phyloP scores from a whole-genome alignment of 2,329 filamentous ascomycete species.

The Colletotrichum lentis region DNA sequence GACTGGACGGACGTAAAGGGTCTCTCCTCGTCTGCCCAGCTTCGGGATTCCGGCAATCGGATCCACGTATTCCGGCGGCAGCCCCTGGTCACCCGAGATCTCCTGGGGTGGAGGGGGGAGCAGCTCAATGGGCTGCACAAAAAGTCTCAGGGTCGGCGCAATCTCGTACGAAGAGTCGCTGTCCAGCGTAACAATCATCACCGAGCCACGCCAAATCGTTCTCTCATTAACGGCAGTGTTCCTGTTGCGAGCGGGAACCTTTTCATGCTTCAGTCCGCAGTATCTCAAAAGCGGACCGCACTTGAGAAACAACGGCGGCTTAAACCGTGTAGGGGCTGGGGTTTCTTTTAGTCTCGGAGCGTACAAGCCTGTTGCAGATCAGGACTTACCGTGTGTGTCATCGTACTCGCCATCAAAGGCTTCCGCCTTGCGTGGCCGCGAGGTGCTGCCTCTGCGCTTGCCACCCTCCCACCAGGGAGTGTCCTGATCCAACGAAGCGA shows the following conservation, averaged over 20 bases:
- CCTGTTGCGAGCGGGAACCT: constrained; percentile 51
- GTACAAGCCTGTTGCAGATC: not conserved
- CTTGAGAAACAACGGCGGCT: constrained; percentile 83
- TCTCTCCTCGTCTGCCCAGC: constrained; percentile 82
- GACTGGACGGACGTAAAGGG: constrained; percentile 88
- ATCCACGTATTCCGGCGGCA: constrained; percentile 85
- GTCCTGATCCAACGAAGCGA: constrained; percentile 55
- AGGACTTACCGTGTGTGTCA: constrained; percentile 62
- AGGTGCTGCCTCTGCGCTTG: constrained; percentile 57
- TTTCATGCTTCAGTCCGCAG: constrained; percentile 79
- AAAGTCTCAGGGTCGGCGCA: constrained; percentile 80
- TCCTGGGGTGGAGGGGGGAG: constrained; percentile 79
- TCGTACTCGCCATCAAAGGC: constrained; percentile 74
- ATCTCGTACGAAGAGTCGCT: constrained; percentile 82
- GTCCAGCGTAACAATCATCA: constrained; percentile 96
- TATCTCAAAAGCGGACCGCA: constrained; percentile 92
- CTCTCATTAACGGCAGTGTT: constrained; percentile 58
- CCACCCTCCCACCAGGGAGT: constrained; percentile 81
- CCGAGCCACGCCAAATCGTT: constrained; percentile 89
- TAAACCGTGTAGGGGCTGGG: constrained; percentile 75
- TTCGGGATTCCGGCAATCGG: constrained; percentile 89
- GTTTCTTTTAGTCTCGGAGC: constrained; percentile 6
- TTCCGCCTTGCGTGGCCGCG: constrained; percentile 64
- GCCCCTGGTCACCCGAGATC: constrained; percentile 67
- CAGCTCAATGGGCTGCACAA: constrained; percentile 85